Conservation (phyloP, 78 protist genomes). For the Bodo saltans region DNA sequence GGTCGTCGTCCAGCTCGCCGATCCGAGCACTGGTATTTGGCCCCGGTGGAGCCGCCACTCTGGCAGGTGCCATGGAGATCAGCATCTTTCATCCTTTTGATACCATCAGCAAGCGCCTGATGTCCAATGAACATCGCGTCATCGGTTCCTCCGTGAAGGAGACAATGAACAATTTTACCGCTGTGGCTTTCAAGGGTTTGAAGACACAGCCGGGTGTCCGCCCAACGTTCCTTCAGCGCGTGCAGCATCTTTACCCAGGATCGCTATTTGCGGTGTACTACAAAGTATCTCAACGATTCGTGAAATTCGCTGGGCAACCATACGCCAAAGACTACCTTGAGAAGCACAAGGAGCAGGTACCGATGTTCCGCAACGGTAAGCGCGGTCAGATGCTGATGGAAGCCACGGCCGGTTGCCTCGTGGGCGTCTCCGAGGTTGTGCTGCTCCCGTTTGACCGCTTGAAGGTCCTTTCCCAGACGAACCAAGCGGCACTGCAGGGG, state of each 20-base stretch:
- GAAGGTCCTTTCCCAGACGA: constrained; percentile 25
- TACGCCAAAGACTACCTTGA: no score
- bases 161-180: background rate
- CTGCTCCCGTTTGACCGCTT: constrained; percentile 23
- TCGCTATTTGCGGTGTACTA: background rate
- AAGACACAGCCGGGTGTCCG: no score
- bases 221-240: background rate
- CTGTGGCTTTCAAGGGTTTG: background rate
- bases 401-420: background rate
- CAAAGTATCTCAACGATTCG: constrained; percentile 4
- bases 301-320: constrained; percentile 31
- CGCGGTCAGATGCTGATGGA: background rate
- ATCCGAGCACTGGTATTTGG: no score
- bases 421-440: constrained; percentile 30
- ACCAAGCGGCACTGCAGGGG: background rate
- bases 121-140: background rate
- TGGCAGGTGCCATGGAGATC: constrained; percentile 26
- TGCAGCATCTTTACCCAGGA: constrained; percentile 15
- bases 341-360: constrained; percentile 3
- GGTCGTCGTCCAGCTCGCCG: no score
- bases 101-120: constrained; percentile 14
- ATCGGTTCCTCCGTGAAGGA: background rate
- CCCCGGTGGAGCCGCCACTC: no score
- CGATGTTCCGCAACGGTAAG: background rate
- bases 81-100: constrained; percentile 23